These are phyloP conservation scores for Funneliformis mosseae DNA, from an alignment of 192 early-diverging fungal species.

Conservation along the genomic window DNA sequence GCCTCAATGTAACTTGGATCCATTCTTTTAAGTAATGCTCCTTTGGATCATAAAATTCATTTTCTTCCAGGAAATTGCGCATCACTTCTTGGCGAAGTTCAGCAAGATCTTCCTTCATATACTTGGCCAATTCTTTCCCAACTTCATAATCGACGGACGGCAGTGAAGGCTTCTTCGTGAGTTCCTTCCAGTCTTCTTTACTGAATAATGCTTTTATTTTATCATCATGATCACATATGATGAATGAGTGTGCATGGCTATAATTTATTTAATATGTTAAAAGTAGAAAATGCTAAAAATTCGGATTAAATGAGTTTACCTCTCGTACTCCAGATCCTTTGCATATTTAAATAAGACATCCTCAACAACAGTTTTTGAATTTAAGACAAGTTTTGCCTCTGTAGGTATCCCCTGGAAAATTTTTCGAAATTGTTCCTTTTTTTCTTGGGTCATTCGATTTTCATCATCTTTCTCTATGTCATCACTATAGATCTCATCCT, in stretches of 20 bases:
- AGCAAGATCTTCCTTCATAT: constrained; percentile 17
- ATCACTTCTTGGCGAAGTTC: constrained; percentile 25
- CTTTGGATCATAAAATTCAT: constrained; percentile 24
- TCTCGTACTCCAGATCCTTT: constrained; percentile 16
- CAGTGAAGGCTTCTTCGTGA: constrained; percentile 15
- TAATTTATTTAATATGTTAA: constrained; percentile 17
- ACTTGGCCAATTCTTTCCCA: constrained; percentile 3
- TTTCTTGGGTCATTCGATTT: constrained; percentile 14
- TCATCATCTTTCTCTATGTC: constrained; percentile 1
- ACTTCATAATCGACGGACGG: constrained; percentile 18
- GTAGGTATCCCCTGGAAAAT: neutral
- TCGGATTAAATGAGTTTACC: constrained; percentile 13
- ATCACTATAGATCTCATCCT: constrained; percentile 2
- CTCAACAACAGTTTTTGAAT: constrained; percentile 3
- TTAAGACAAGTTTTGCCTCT: constrained; percentile 16
- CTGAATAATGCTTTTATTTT: constrained; percentile 17
- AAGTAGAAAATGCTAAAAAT: constrained; percentile 14
- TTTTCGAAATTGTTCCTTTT: constrained; percentile 5
- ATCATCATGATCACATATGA: constrained; percentile 25
- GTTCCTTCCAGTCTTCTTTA: constrained; percentile 23
- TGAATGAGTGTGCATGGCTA: constrained; percentile 11
- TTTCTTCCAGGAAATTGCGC: constrained; percentile 14
- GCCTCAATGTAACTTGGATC: constrained; percentile 18
- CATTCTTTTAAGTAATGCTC: constrained; percentile 27
- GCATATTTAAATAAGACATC: constrained; percentile 20